A percentile compares a stretch with the other conserved stretches of the same genome.
These are phyloP conservation scores for Aaosphaeria pasadenensis DNA, from an alignment of 2,329 filamentous ascomycete genomes.

Conservation along the genomic window DNA sequence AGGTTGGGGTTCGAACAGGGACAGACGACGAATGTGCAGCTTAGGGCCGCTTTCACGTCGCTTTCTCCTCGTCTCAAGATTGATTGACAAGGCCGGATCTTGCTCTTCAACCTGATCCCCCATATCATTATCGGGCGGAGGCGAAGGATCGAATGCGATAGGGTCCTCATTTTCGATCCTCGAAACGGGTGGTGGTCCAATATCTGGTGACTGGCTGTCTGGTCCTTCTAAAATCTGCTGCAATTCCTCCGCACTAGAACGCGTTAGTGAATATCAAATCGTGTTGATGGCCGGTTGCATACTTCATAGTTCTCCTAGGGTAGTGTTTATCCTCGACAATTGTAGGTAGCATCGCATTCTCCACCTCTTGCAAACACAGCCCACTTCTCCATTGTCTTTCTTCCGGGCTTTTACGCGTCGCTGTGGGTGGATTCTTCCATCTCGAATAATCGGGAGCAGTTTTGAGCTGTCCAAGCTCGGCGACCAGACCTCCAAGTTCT, in stretches of 20 bases:
- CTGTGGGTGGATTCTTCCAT: slow-evolving; percentile 50
- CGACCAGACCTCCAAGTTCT: slow-evolving; percentile 67
- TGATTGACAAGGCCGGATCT: slow-evolving; percentile 40
- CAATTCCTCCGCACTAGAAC: slow-evolving; percentile 58
- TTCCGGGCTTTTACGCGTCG: slow-evolving; percentile 48
- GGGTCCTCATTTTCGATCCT: slow-evolving; percentile 51
- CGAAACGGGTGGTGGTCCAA: slow-evolving; percentile 58
- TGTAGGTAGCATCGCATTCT: slow-evolving; percentile 59
- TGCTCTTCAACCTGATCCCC: slow-evolving; percentile 34
- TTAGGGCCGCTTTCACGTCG: slow-evolving; percentile 51
- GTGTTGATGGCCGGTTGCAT: slow-evolving; percentile 27
- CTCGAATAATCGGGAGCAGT: slow-evolving; percentile 14
- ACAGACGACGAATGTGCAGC: slow-evolving; percentile 40
- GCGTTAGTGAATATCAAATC: slow-evolving; percentile 12
- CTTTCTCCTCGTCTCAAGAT: slow-evolving; percentile 53
- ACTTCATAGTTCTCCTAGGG: slow-evolving; percentile 68
- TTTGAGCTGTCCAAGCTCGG: slow-evolving; percentile 54
- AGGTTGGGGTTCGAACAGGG: slow-evolving; percentile 41
- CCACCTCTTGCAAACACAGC: slow-evolving; percentile 33
- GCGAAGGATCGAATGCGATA: slow-evolving; percentile 42
- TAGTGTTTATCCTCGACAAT: slow-evolving; percentile 70
- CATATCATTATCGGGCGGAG: slow-evolving; percentile 16
- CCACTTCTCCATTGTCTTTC: slow-evolving; percentile 57
- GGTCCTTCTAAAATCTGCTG: slow-evolving; percentile 50
- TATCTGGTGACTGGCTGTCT: slow-evolving; percentile 62